Percentiles rank a stretch among this genome's conserved stretches.
Conservation (phyloP, 805 yeast genomes). For the Candida ficus region DNA sequence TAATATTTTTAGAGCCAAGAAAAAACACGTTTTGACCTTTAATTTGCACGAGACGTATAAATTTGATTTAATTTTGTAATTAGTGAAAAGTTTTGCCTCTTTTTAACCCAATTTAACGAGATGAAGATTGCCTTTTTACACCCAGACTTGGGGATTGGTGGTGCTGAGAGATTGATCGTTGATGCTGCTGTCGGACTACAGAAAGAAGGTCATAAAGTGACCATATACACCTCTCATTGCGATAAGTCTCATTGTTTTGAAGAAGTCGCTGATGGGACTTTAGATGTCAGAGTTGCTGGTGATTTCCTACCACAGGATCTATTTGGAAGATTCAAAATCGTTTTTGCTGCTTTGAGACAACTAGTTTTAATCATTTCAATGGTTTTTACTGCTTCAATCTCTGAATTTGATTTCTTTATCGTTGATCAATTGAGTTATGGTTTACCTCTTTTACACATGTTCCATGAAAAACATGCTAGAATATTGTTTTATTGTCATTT, state of each 20-base stretch:
- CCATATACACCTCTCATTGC: constrained; percentile 85
- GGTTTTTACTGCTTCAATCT: constrained; percentile 37
- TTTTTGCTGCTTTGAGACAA: constrained; percentile 83
- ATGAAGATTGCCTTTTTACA: constrained; percentile 80
- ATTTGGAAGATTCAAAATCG: constrained; percentile 62
- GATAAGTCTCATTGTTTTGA: constrained; percentile 86
- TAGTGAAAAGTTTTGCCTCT: too few relatives aligned
- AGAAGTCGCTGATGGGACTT: constrained; percentile 58
- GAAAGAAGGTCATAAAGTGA: constrained; percentile 54
- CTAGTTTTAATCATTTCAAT: constrained; percentile 54
- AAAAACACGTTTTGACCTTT: not conserved
- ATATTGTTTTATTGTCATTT: constrained; percentile 91
- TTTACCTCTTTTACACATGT: constrained; percentile 58
- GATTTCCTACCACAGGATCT: constrained; percentile 76
- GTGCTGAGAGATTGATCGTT: constrained; percentile 95
- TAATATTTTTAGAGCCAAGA: too few relatives aligned
- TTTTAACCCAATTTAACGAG: not conserved
- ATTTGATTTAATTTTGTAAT: too few relatives aligned
- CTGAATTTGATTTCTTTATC: constrained; percentile 62
- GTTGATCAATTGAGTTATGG: constrained; percentile 88
- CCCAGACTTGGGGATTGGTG: constrained; percentile 96
- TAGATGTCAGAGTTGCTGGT: constrained; percentile 72
- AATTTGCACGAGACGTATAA: not conserved
- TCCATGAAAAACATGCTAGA: constrained; percentile 39
- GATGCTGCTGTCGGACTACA: constrained; percentile 92